Evolutionary conservation across 768 basidiomycete genomes (phyloP).

Genomic region (Tricholoma furcatifolium): DNA sequence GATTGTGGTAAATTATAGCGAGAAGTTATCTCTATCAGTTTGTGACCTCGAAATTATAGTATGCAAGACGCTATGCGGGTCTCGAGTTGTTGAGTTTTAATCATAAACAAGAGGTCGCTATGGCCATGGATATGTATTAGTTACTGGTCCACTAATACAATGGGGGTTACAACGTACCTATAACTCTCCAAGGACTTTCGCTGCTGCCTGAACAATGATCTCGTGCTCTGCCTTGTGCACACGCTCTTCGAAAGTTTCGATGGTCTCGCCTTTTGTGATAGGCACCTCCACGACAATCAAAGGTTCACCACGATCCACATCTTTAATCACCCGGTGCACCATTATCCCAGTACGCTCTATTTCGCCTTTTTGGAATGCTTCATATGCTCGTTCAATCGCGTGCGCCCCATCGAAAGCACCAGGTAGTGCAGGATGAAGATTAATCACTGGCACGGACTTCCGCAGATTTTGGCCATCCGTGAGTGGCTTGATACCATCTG

Average conservation of each 20-base stretch:
- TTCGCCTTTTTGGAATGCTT: slow-evolving; percentile 83
- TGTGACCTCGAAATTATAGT: too few relatives aligned
- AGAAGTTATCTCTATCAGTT: too few relatives aligned
- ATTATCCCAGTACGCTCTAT: slow-evolving; percentile 80
- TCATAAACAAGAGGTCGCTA: too few relatives aligned
- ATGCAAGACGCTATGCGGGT: too few relatives aligned
- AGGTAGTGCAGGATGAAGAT: slow-evolving; percentile 93
- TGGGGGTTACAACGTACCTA: not conserved
- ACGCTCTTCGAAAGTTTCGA: slow-evolving; percentile 71
- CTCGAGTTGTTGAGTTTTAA: too few relatives aligned
- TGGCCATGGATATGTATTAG: too few relatives aligned
- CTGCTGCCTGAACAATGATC: slow-evolving; percentile 86
- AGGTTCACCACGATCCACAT: slow-evolving; percentile 92
- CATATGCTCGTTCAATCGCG: slow-evolving; percentile 86
- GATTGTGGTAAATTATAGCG: too few relatives aligned
- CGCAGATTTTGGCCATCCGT: slow-evolving; percentile 33
- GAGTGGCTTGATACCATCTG: slow-evolving; percentile 41
- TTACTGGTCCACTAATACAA: too few relatives aligned
- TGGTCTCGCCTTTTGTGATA: slow-evolving; percentile 67
- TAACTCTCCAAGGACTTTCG: slow-evolving; percentile 59
- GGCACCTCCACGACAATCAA: slow-evolving; percentile 78
- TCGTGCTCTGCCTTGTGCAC: slow-evolving; percentile 87
- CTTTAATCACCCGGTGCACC: slow-evolving; percentile 91
- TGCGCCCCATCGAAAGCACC: slow-evolving; percentile 96
- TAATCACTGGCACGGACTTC: slow-evolving; percentile 77